These are phyloP conservation scores for Galerina marginata DNA, from an alignment of 768 basidiomycete species.

Conservation along the genomic window DNA sequence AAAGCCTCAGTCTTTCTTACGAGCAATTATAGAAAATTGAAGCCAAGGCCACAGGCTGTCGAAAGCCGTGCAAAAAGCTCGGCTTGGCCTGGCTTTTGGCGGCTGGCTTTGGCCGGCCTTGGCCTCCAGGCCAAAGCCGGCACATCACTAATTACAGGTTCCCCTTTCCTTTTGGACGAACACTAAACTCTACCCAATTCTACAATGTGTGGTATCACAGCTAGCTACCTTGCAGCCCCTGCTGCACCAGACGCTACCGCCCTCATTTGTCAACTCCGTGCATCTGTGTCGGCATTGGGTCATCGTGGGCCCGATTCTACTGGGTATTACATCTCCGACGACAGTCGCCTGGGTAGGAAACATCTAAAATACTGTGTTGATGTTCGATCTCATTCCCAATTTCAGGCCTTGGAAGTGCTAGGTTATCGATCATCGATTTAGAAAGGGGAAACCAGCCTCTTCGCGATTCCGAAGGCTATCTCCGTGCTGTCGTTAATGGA, in stretches of 20 bases:
- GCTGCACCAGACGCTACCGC: background rate
- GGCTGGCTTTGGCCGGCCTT: no score
- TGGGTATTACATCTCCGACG: background rate
- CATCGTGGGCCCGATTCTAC: constrained; percentile 1
- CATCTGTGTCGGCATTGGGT: background rate
- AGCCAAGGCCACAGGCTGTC: no score
- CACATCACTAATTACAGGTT: background rate
- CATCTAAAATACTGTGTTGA: background rate
- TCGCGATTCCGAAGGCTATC: background rate
- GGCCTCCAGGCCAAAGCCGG: no score
- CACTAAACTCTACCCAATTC: background rate
- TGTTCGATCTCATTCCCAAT: no score
- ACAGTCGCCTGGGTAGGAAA: background rate
- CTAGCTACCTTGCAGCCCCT: background rate
- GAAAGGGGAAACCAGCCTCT: constrained; percentile 1
- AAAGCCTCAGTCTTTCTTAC: no score
- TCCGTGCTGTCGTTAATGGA: background rate
- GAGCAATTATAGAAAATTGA: no score
- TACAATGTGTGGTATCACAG: constrained; percentile 2
- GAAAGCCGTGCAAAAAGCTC: no score
- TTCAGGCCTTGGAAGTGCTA: constrained; percentile 1
- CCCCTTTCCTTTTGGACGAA: background rate
- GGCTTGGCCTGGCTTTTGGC: background rate
- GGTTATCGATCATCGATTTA: constrained; percentile 5
- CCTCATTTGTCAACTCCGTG: background rate